phyloP scores from a whole-genome alignment of 192 early-diverging fungal species.

The Coemansia aciculifera region DNA sequence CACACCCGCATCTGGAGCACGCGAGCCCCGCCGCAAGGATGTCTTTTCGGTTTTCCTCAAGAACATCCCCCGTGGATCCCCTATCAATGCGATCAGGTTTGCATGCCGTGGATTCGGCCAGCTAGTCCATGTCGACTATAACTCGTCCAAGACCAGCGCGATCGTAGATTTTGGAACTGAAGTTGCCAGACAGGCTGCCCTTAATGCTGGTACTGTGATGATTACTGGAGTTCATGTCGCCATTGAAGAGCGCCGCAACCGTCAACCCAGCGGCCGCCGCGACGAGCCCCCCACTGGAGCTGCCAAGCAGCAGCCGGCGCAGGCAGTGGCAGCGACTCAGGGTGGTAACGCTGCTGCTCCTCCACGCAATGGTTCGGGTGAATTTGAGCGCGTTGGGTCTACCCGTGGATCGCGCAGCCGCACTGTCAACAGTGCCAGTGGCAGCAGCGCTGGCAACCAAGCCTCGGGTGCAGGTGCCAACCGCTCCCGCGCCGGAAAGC shows the following conservation, averaged over 20 bases:
- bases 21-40: slow-evolving; percentile 47
- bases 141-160: slow-evolving; percentile 57
- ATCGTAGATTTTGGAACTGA: slow-evolving; percentile 71
- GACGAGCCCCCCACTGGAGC: slow-evolving; percentile 12
- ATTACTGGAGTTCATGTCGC: slow-evolving; percentile 18
- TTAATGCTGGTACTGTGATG: slow-evolving; percentile 37
- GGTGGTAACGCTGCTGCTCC: not conserved
- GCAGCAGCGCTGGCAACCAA: slow-evolving; percentile 12
- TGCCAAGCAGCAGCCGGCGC: slow-evolving; percentile 22
- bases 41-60: slow-evolving; percentile 66
- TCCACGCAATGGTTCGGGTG: slow-evolving; percentile 35
- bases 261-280: slow-evolving; percentile 37
- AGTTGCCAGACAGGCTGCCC: slow-evolving; percentile 62
- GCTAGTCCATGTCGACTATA: slow-evolving; percentile 63
- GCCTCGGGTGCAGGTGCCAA: not conserved
- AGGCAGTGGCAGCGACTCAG: not conserved
- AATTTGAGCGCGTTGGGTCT: slow-evolving; percentile 51
- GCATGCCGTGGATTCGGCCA: slow-evolving; percentile 61
- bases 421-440: slow-evolving; percentile 17
- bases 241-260: slow-evolving; percentile 50
- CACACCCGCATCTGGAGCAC: slow-evolving; percentile 45
- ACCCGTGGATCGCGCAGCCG: slow-evolving; percentile 49
- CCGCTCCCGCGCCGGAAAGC: slow-evolving; percentile 32
- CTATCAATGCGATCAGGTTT: slow-evolving; percentile 55
- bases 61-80: slow-evolving; percentile 57